A percentile compares a stretch with the other conserved stretches of the same genome.
Conservation (phyloP, 495 filamentous ascomycete species). For the Neurospora tetraspora region DNA sequence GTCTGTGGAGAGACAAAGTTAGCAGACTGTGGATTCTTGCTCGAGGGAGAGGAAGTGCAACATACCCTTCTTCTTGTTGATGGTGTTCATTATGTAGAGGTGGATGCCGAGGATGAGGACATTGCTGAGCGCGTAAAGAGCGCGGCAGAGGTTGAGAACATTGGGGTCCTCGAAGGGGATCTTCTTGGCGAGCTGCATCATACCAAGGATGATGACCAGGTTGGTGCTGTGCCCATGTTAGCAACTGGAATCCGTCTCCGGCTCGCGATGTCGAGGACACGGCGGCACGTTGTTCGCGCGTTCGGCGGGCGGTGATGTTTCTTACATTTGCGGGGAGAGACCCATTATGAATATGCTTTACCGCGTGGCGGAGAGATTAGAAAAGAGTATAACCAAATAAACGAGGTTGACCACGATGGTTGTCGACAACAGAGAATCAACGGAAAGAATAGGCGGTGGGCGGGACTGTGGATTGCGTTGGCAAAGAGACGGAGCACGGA, state of each 20-base stretch:
- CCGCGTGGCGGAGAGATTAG: neutral
- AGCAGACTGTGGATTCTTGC: constrained; percentile 3
- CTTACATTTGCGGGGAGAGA: neutral
- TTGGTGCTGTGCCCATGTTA: constrained; percentile 55
- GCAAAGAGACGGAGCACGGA: neutral
- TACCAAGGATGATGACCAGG: constrained; percentile 84
- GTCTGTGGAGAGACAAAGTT: constrained; percentile 43
- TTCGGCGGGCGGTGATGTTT: neutral
- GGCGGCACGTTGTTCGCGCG: neutral
- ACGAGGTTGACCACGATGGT: neutral
- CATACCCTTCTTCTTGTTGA: constrained; percentile 93
- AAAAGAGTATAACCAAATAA: neutral
- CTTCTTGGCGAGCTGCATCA: constrained; percentile 97
- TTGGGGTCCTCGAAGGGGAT: constrained; percentile 88
- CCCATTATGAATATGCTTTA: neutral
- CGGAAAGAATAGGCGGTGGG: neutral
- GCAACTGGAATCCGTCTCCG: neutral
- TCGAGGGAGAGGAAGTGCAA: neutral
- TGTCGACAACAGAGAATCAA: neutral
- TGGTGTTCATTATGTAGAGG: constrained; percentile 67
- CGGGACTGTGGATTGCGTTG: neutral
- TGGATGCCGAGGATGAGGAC: constrained; percentile 76
- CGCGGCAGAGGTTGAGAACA: constrained; percentile 75
- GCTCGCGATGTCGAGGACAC: neutral
- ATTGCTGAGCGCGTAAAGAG: constrained; percentile 76